These are phyloP conservation scores for Collybia sp. DNA, from an alignment of 768 basidiomycete species.

Conservation along the genomic window DNA sequence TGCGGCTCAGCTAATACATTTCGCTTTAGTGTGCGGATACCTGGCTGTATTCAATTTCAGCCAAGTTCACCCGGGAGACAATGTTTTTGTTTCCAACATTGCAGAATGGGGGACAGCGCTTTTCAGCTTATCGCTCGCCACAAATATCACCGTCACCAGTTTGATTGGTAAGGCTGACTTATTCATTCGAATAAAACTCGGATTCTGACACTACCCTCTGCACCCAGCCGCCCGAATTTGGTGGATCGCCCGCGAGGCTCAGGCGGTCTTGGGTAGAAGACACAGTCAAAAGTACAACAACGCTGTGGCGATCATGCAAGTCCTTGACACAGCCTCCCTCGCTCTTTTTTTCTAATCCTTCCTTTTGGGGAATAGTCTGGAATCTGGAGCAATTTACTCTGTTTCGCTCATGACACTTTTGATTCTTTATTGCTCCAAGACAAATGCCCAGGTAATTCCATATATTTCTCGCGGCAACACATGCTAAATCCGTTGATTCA, in stretches of 20 bases:
- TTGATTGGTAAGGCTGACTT: constrained; percentile 22
- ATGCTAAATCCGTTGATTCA: neutral
- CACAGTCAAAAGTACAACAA: constrained; percentile 25
- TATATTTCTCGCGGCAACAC: neutral
- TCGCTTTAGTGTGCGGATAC: constrained; percentile 11
- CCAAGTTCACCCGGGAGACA: constrained; percentile 12
- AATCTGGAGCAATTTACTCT: constrained; percentile 34
- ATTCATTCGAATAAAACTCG: neutral
- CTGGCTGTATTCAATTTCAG: constrained; percentile 8
- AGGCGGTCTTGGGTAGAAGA: constrained; percentile 16
- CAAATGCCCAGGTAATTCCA: neutral
- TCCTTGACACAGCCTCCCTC: neutral
- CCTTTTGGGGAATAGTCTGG: constrained; percentile 19
- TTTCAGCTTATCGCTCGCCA: constrained; percentile 26
- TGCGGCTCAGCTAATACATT: neutral
- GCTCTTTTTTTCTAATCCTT: neutral
- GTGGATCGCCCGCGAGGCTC: constrained; percentile 23
- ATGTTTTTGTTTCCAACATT: constrained; percentile 24
- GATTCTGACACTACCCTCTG: neutral
- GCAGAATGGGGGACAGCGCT: constrained; percentile 23
- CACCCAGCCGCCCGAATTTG: constrained; percentile 29
- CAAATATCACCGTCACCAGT: constrained; percentile 25
- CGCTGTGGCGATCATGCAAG: constrained; percentile 31
- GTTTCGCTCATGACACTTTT: constrained; percentile 25
- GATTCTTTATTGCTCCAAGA: constrained; percentile 6